These are phyloP conservation scores for Mycena sanguinolenta DNA, from an alignment of 768 basidiomycete species.

Conservation along the genomic window DNA sequence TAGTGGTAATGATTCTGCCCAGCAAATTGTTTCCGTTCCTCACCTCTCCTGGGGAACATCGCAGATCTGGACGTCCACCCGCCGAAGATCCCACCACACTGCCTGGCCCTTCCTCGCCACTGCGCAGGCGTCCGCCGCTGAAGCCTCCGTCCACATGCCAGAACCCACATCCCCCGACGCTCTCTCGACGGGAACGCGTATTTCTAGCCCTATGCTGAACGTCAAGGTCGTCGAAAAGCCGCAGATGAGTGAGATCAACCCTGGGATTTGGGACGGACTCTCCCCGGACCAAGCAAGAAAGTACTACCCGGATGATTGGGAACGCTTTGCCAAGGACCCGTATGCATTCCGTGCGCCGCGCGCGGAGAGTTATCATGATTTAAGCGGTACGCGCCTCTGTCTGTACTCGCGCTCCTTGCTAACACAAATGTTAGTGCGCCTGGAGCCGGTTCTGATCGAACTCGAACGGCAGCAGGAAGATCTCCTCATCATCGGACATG, in stretches of 20 bases:
- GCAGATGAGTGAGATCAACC: slow-evolving; percentile 98
- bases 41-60: neutral
- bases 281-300: slow-evolving; percentile 90
- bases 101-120: slow-evolving; percentile 91
- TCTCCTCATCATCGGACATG: slow-evolving; percentile 95
- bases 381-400: slow-evolving; percentile 69
- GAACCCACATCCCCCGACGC: slow-evolving; percentile 31
- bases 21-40: neutral
- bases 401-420: slow-evolving; percentile 1
- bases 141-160: slow-evolving; percentile 3
- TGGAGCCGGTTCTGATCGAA: slow-evolving; percentile 95
- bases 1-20: slow-evolving; percentile 64
- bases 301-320: slow-evolving; percentile 95
- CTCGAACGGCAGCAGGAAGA: slow-evolving; percentile 95
- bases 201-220: slow-evolving; percentile 48
- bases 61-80: slow-evolving; percentile 97
- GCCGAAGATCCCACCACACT: slow-evolving; percentile 92
- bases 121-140: slow-evolving; percentile 42
- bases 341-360: slow-evolving; percentile 93
- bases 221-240: slow-evolving; percentile 94
- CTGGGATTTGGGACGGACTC: slow-evolving; percentile 97
- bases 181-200: slow-evolving; percentile 15
- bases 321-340: slow-evolving; percentile 91
- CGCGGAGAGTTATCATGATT: slow-evolving; percentile 98
- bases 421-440: slow-evolving; percentile 70